Conservation (phyloP, 2,329 filamentous ascomycete species). For the Pseudogymnoascus sp. region DNA sequence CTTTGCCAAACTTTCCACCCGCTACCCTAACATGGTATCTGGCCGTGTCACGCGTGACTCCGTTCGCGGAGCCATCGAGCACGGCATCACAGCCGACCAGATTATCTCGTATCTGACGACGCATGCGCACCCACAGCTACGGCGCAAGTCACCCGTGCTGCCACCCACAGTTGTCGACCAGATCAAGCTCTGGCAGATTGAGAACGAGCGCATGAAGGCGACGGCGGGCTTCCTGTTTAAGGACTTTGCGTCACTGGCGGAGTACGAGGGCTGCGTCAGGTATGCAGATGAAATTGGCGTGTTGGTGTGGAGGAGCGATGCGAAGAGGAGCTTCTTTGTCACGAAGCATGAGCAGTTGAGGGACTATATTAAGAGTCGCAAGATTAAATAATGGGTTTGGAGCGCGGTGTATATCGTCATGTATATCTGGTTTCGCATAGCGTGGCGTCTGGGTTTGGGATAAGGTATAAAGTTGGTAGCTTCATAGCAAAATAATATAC, state of each 20-base stretch:
- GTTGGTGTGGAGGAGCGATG: slow-evolving; percentile 75
- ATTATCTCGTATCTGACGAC: slow-evolving; percentile 88
- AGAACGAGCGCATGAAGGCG: slow-evolving; percentile 87
- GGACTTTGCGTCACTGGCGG: slow-evolving; percentile 66
- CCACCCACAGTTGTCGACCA: slow-evolving; percentile 96
- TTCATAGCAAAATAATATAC: slow-evolving; percentile 4
- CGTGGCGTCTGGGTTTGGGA: slow-evolving; percentile 7
- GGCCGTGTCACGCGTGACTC: slow-evolving; percentile 85
- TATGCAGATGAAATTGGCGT: slow-evolving; percentile 91
- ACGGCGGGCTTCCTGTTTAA: slow-evolving; percentile 80
- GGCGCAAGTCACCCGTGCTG: slow-evolving; percentile 59
- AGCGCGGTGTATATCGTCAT: background rate
- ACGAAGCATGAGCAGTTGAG: slow-evolving; percentile 83
- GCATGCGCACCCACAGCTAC: slow-evolving; percentile 93
- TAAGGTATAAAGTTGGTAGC: background rate
- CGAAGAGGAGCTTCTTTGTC: slow-evolving; percentile 80
- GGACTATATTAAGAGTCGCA: slow-evolving; percentile 64
- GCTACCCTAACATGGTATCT: slow-evolving; percentile 89
- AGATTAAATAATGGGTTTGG: slow-evolving; percentile 32
- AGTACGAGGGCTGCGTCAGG: slow-evolving; percentile 61
- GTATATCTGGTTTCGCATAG: slow-evolving; percentile 6
- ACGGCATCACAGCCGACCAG: slow-evolving; percentile 89
- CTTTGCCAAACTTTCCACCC: slow-evolving; percentile 79
- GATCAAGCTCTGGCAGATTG: slow-evolving; percentile 94
- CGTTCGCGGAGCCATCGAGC: slow-evolving; percentile 75